Percentiles rank a stretch among this genome's conserved stretches.
phyloP scores from a whole-genome alignment of 495 filamentous ascomycete species.

The Sordaria brevicollis region DNA sequence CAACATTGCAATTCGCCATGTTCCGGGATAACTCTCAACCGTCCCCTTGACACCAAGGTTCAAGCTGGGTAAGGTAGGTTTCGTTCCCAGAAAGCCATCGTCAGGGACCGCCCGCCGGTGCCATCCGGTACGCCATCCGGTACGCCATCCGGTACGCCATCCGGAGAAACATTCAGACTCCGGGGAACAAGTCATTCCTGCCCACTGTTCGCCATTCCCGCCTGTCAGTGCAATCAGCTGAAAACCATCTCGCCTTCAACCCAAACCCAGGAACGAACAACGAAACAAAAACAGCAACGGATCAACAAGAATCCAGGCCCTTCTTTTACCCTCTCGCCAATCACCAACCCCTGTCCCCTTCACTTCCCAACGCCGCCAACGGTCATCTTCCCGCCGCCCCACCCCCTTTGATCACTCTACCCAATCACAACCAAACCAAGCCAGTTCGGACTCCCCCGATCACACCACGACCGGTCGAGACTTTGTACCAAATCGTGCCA shows the following conservation, averaged over 20 bases:
- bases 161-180: neutral
- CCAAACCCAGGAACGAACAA: neutral
- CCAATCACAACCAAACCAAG: neutral
- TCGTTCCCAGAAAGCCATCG: neutral
- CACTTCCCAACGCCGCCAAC: neutral
- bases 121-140: too few relatives aligned
- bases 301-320: neutral
- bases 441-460: conserved; percentile 7
- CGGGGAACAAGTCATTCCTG: neutral
- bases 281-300: neutral
- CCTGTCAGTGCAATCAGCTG: neutral
- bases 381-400: neutral
- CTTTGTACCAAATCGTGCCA: conserved; percentile 4
- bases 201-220: neutral
- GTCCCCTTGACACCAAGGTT: neutral
- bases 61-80: neutral
- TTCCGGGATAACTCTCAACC: neutral
- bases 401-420: neutral
- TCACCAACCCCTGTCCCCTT: neutral
- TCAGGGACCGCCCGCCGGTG: neutral
- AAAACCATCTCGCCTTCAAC: neutral
- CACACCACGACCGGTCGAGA: conserved; percentile 3
- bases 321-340: neutral
- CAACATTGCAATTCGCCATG: neutral
- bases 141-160: too few relatives aligned